Base-by-base conservation (phyloP, 306 rosid species). In the Abrus pulchellus region DNA sequence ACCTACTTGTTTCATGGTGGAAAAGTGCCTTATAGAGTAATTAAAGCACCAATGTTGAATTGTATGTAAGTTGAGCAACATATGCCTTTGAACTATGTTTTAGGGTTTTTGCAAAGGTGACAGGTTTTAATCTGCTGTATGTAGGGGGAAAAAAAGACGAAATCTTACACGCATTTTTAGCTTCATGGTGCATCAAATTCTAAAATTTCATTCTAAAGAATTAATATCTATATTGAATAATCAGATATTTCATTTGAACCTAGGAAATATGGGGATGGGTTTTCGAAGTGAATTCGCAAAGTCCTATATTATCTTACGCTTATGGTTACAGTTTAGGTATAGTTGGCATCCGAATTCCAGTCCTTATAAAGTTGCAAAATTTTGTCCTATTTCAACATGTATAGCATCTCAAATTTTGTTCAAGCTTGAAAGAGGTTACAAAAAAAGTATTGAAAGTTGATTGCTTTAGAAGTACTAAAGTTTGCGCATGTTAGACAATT, bases 1-100 rank as follows among this genome's bases (percentile, higher is more conserved):
- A 34, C 60, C 33, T 14, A 33, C 4, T 59, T 60, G 71, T 5
- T 75, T 29, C 68, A n/a, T n/a, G 44, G 47, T 45, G 30, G 78
- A 13, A 44, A 45, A 28, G 48, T 45, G 34, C 59, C n/a, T 7
- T 8, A 2, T n/a, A 4, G 34, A 2, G 33, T 48, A 12, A 9
- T 29, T 57, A n/a, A 3, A 7, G 44, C 28, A 7, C 55, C 41
- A 59, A 5, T 69, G 75, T 71, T 53, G 36, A 14, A 5, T 53
- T 72, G 62, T 10, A 68, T 12, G 34, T 14, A 40, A 27, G 55
- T 43, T 40, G 6, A 41, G 9, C 53, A 40, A 27, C 36, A 9
- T 72, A 41, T 48, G 67, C 38, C 9, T 20, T 20, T 20, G 20
- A 20, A 20, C 20, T 20, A 20, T 20, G 20, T 1, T 57, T 29